Conservation (phyloP, 768 basidiomycete genomes). For the Leccinellum rugosiceps region DNA sequence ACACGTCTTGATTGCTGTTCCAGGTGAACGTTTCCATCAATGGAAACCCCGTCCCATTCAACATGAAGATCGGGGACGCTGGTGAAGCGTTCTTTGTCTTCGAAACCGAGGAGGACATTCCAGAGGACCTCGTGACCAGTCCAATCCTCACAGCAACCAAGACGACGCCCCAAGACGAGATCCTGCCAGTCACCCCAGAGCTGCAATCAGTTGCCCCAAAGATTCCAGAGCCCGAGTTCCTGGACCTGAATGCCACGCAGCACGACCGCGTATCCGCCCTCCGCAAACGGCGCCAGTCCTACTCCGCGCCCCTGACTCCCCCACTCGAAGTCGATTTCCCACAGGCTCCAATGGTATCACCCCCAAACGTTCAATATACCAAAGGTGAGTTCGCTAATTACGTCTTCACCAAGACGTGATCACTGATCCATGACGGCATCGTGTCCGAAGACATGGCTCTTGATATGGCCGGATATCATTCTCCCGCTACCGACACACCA, state of each 20-base stretch:
- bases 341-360: slow-evolving; percentile 39
- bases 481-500: slow-evolving; percentile 5
- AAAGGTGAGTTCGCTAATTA: slow-evolving; percentile 39
- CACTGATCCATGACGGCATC: slow-evolving; percentile 4
- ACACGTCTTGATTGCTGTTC: not conserved
- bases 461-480: slow-evolving; percentile 82
- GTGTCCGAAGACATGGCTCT: slow-evolving; percentile 63
- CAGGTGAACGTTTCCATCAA: slow-evolving; percentile 91
- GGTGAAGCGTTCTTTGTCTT: slow-evolving; percentile 99
- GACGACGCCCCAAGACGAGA: slow-evolving; percentile 27
- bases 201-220: slow-evolving; percentile 8
- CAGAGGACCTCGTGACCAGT: slow-evolving; percentile 89
- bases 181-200: slow-evolving; percentile 15
- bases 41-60: slow-evolving; percentile 80
- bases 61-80: slow-evolving; percentile 98
- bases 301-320: slow-evolving; percentile 30
- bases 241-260: slow-evolving; percentile 68
- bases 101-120: slow-evolving; percentile 93
- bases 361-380: slow-evolving; percentile 61
- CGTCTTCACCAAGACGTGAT: not conserved
- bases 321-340: slow-evolving; percentile 43
- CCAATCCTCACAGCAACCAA: slow-evolving; percentile 74
- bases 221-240: slow-evolving; percentile 69
- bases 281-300: slow-evolving; percentile 25
- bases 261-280: slow-evolving; percentile 13